Percentiles rank a stretch among this genome's conserved stretches.
phyloP scores from a whole-genome alignment of 2,329 filamentous ascomycete genomes.

The Cordyceps pruinosa region DNA sequence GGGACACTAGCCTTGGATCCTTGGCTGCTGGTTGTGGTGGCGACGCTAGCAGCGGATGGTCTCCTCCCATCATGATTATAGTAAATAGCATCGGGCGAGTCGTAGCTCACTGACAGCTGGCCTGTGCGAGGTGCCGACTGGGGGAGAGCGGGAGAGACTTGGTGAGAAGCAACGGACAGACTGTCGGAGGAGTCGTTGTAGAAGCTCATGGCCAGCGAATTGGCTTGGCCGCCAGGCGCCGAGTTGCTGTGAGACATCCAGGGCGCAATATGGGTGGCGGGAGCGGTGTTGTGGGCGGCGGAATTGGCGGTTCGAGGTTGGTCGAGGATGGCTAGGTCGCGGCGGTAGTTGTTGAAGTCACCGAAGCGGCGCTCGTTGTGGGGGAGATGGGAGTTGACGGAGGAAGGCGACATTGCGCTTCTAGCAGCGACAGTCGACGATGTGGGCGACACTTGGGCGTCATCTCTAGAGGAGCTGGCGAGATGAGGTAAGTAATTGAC shows the following conservation, averaged over 20 bases:
- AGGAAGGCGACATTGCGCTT: constrained; percentile 33
- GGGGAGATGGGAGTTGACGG: constrained; percentile 20
- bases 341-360: constrained; percentile 63
- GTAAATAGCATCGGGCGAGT: constrained; percentile 54
- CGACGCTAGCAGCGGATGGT: constrained; percentile 78
- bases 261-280: constrained; percentile 48
- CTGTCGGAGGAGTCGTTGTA: constrained; percentile 72
- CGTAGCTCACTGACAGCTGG: constrained; percentile 41
- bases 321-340: constrained; percentile 63
- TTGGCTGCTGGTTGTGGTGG: constrained; percentile 73
- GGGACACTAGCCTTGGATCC: constrained; percentile 69
- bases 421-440: constrained; percentile 38
- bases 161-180: constrained; percentile 52
- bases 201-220: constrained; percentile 50
- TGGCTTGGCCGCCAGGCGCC: constrained; percentile 22
- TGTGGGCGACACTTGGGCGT: constrained; percentile 42
- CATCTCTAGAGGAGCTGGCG: constrained; percentile 25
- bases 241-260: constrained; percentile 46
- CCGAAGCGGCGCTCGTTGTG: constrained; percentile 47
- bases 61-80: constrained; percentile 65
- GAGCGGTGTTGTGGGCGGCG: constrained; percentile 33
- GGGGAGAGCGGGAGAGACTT: constrained; percentile 66
- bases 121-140: constrained; percentile 30
- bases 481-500: constrained; percentile 3
- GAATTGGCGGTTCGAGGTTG: constrained; percentile 50